Base-by-base conservation (phyloP, 2,329 filamentous ascomycete species). In the Cordyceps pruinosa region DNA sequence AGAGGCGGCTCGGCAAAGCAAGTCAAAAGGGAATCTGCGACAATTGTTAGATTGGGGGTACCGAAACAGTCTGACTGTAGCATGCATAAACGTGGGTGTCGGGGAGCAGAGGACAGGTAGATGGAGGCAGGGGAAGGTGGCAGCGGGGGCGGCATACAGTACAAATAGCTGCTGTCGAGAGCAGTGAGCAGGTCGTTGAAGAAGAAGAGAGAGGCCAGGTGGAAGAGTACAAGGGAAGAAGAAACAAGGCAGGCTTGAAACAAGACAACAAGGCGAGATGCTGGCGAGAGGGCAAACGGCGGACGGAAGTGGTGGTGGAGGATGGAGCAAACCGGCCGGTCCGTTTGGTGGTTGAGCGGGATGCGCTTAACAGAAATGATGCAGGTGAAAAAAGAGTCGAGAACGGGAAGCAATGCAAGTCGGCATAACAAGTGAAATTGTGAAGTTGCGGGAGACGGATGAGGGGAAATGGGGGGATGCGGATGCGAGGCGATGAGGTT, bases 21-120 rank as follows among this genome's bases (percentile, higher is more conserved):
- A 41, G 23, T 28, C 37, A 46, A 17, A 51, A 45, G 39, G 15
- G 23, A 47, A 41, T 48, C 56, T 58, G 56, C 49, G 49, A 53
- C 49, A 34, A 23, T 25, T 19, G 32, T 58, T 28, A 58, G 48
- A 34, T 19, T 30, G 42, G 21, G 32, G 25, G 23, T 8, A 28
- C 21, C 37, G n/a, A 35, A 45, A 56, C 25, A 41, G n/a, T 35
- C 28, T 30, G 34, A n/a, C 12, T n/a, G 34, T 15, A 32, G 52
- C 42, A 48, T 56, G 52, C 41, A 45, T 48, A 30, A 37, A 39
- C 28, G 7, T 28, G 32, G 23, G 44, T 13, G 25, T 25, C 32
- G 32, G 44, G 32, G 34, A 46, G 34, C 25, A 23, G 23, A 32
- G 12, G 3, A 23, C 13, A 9, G 19, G 34, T 19, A 6, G 7